phyloP scores from a whole-genome alignment of 208 protist genomes.

The Entamoeba invadens region DNA sequence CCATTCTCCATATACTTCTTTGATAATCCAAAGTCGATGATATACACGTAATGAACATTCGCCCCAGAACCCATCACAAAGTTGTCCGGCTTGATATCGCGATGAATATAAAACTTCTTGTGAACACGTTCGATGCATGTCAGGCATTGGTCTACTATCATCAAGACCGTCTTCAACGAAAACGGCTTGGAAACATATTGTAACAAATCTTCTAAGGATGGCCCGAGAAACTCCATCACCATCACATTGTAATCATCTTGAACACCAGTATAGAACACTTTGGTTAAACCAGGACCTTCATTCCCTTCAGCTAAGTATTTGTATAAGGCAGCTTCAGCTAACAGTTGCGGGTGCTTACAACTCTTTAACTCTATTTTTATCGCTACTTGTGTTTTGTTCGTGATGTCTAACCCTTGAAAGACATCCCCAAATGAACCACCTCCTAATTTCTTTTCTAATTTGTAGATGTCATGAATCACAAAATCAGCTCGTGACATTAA shows the following conservation, averaged over 20 bases:
- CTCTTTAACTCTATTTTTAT: slow-evolving; percentile 71
- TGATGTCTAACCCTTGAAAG: slow-evolving; percentile 56
- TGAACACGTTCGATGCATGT: slow-evolving; percentile 85
- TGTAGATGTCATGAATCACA: slow-evolving; percentile 44
- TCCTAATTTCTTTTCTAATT: slow-evolving; percentile 86
- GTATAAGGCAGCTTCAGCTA: slow-evolving; percentile 83
- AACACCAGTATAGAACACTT: slow-evolving; percentile 71
- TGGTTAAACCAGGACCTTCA: slow-evolving; percentile 64
- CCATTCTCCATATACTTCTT: slow-evolving; percentile 93
- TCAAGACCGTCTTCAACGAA: slow-evolving; percentile 86
- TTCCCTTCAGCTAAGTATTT: slow-evolving; percentile 52
- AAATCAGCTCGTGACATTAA: background rate
- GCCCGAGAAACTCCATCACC: slow-evolving; percentile 92
- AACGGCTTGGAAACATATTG: slow-evolving; percentile 63
- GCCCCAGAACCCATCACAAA: slow-evolving; percentile 81
- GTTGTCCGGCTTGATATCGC: slow-evolving; percentile 90
- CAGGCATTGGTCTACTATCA: slow-evolving; percentile 76
- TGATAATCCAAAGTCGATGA: slow-evolving; percentile 95
- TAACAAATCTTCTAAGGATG: slow-evolving; percentile 88
- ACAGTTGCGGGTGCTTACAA: slow-evolving; percentile 75
- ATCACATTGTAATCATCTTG: slow-evolving; percentile 90
- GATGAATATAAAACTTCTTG: slow-evolving; percentile 81
- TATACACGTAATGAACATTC: slow-evolving; percentile 59
- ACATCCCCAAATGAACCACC: slow-evolving; percentile 89
- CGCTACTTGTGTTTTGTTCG: slow-evolving; percentile 48